Evolutionary conservation across 2,329 filamentous ascomycete species (phyloP), one percentile per base, ranked within the genome.

Genomic region (Scytalidium sp.): DNA sequence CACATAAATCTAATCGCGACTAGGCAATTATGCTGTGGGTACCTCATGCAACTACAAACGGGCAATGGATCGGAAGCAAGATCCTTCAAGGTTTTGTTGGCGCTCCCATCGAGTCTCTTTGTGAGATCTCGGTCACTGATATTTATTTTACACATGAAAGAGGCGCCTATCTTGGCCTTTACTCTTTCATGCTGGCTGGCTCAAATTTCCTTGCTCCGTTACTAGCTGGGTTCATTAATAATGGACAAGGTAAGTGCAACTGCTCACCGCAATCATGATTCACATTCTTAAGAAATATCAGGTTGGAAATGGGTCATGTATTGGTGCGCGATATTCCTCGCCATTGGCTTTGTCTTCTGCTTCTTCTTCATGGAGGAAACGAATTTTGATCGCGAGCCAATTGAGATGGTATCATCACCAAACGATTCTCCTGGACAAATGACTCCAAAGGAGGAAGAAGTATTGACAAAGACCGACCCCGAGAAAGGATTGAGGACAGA

Each of bases 361-460:
- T 82, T 81, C 65, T 77, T 84, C 57, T 75, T 77, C 61, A 75
- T 82, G 70, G 81, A 84, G 61, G 81, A 84, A 62, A 82, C 80
- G 4, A 83, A 60, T n/a, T 64, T 59, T 46, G 54, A 62, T 32
- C 56, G 61, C n/a, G 49, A 40, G 6, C 51, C 55, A 5, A 19
- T 53, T 8, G 50, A 56, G 25, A 52, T 55, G 40, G 46, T 47
- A 3, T 20, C 20, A 3, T 43, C 47, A 2, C 23, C 42, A 15
- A 36, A 13, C 3, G 29, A 48, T 6, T 56, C 50, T 17, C 49
- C 50, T 15, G 51, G 45, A 19, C 51, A 27, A 10, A 27, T 19
- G 19, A 59, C 51, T 3, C 52, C 50, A 23, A 52, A 50, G 29
- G 52, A 52, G 43, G 45, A n/a, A 3, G 39, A 23, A 3, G 22